A percentile compares a stretch with the other conserved stretches of the same genome.
These are phyloP conservation scores for Conticribra weissflogii DNA, from an alignment of 108 stramenopile species.

Conservation along the genomic window DNA sequence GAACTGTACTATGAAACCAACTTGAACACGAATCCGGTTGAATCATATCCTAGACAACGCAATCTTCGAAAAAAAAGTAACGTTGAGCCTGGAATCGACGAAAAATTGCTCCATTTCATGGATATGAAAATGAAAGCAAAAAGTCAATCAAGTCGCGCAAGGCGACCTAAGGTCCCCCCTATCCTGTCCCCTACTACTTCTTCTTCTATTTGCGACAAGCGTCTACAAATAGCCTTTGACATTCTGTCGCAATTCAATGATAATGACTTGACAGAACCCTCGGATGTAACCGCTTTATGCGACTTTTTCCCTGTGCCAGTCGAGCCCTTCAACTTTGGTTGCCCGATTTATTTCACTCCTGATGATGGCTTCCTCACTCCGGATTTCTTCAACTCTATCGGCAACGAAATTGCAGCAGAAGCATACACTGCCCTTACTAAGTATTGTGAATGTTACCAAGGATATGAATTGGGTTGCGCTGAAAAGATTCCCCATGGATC, in stretches of 20 bases:
- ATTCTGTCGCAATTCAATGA: not conserved
- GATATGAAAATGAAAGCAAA: too few relatives aligned
- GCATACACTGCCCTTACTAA: not conserved
- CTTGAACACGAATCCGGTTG: too few relatives aligned
- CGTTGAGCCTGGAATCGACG: too few relatives aligned
- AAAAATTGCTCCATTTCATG: too few relatives aligned
- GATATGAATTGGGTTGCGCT: not conserved
- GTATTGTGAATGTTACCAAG: not conserved
- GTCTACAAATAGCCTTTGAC: not conserved
- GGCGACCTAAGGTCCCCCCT: too few relatives aligned
- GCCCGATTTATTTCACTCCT: not conserved
- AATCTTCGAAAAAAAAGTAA: too few relatives aligned
- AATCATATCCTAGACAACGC: too few relatives aligned
- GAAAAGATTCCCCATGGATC: not conserved
- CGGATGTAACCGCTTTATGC: not conserved
- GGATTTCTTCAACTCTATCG: not conserved
- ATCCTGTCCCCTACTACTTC: too few relatives aligned
- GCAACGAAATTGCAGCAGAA: not conserved
- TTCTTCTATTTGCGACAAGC: not conserved
- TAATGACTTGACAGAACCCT: not conserved
- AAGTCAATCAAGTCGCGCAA: too few relatives aligned
- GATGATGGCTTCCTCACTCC: not conserved
- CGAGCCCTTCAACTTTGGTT: not conserved
- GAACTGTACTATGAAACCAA: too few relatives aligned
- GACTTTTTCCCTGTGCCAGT: not conserved